phyloP scores from a whole-genome alignment of 495 filamentous ascomycete species.

The Talaromyces stipitatus region DNA sequence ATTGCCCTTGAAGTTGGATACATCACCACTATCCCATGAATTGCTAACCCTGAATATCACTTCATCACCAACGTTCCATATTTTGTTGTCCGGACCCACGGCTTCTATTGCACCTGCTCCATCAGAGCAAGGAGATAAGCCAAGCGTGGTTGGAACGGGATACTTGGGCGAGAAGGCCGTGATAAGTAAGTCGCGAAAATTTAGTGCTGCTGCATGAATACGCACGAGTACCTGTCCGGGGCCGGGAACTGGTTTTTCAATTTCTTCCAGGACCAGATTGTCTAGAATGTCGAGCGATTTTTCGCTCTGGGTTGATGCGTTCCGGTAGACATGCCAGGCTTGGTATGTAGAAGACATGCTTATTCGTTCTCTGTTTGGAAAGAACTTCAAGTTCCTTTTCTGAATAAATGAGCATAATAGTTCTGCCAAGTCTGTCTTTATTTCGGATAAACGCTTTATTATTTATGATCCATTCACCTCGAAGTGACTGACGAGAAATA shows the following conservation, averaged over 20 bases:
- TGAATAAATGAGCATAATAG: background rate
- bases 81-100: slow-evolving; percentile 57
- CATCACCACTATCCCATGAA: background rate
- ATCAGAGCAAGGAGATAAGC: slow-evolving; percentile 31
- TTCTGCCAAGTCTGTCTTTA: background rate
- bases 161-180: slow-evolving; percentile 18
- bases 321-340: background rate
- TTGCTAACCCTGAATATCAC: background rate
- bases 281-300: background rate
- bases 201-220: background rate
- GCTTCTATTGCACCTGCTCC: slow-evolving; percentile 67
- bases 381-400: too few species aligned
- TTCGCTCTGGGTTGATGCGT: background rate
- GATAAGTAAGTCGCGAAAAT: background rate
- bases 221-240: background rate
- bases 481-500: background rate
- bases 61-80: slow-evolving; percentile 5
- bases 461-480: background rate
- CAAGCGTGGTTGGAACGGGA: slow-evolving; percentile 20
- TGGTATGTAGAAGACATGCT: background rate
- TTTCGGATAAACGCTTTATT: background rate
- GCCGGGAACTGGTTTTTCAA: background rate
- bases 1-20: background rate
- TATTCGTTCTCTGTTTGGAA: too few species aligned
- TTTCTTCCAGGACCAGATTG: background rate